phyloP scores from a whole-genome alignment of 2,329 filamentous ascomycete species.

The Aspergillus vadensis region DNA sequence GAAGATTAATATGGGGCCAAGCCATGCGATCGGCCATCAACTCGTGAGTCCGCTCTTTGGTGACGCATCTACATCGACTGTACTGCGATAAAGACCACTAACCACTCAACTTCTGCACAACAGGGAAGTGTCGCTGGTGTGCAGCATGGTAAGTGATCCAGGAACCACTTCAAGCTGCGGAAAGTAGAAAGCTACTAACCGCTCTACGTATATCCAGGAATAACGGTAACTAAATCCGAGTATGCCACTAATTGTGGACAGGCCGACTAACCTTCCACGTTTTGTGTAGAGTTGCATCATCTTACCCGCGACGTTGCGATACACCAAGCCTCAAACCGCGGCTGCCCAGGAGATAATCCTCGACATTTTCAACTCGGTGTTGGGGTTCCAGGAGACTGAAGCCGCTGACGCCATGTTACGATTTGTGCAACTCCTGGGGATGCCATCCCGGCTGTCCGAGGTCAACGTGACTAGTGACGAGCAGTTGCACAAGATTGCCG shows the following conservation, averaged over 20 bases:
- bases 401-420: slow-evolving; percentile 4
- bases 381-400: not conserved
- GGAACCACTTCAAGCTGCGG: no score
- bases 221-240: not conserved
- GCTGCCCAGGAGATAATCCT: not conserved
- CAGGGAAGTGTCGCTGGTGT: slow-evolving; percentile 6
- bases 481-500: slow-evolving; percentile 7
- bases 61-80: no score
- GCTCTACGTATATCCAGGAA: not conserved
- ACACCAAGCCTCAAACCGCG: not conserved
- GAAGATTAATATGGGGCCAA: slow-evolving; percentile 3
- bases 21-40: slow-evolving; percentile 8
- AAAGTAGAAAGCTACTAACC: not conserved
- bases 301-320: not conserved
- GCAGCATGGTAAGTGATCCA: slow-evolving; percentile 5
- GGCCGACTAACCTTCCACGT: not conserved
- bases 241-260: not conserved
- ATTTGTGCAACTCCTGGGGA: slow-evolving; percentile 1
- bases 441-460: slow-evolving; percentile 6
- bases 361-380: slow-evolving; percentile 4
- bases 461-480: slow-evolving; percentile 5
- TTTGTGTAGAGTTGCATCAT: slow-evolving; percentile 1
- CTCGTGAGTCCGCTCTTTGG: not conserved
- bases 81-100: not conserved
- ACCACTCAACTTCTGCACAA: not conserved